Evolutionary conservation across 805 yeast genomes (phyloP), one percentile per base, ranked within the genome.

Genomic region (Sugiyamaella valdiviana): DNA sequence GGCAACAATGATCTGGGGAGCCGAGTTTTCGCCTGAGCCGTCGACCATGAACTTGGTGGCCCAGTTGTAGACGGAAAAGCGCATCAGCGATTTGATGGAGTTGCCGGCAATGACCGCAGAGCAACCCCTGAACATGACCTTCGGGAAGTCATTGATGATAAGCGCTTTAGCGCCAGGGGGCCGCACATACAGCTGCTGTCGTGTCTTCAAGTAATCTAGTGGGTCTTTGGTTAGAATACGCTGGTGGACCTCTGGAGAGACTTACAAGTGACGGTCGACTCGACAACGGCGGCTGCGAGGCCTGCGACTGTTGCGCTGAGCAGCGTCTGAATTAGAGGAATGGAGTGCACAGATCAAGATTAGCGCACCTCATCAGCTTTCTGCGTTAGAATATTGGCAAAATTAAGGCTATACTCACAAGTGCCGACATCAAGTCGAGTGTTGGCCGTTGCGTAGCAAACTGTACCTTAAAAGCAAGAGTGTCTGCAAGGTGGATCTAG

Each of bases 1-100:
- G 2, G 96, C 96, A 50, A 85, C 80, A 6, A 87, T 85, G 37
- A 87, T 75, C 57, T 88, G 74, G 7, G 95, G 91, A 1, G 95
- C 95, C 17, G 66, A 53, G 15, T 51, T 57, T 53, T 79, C 75
- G n/a, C 80, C 78, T 45, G 66, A 67, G 16, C 73, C 76, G 23
- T 76, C 77, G 2, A 82, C 73, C 85, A 76, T 73, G 63, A 85
- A 77, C 58, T 80, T 76, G 20, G 88, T 79, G 49, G 83, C 80
- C 69, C 80, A 78, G 53, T 87, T 85, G 69, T 85, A 91, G 43
- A 83, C 76, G 21, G 81, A 69, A 58, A 90, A 80, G 49, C 98
- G 68, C 5, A 88, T 77, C 5, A 78, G 72, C 3, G 95, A 82
- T 64, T 89, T 90, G 46, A 81, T 58, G 0, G 86, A 74, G 51